These are phyloP conservation scores for Tetrapyrgos nigripes DNA, from an alignment of 1,284 basidiomycete species.

Conservation along the genomic window DNA sequence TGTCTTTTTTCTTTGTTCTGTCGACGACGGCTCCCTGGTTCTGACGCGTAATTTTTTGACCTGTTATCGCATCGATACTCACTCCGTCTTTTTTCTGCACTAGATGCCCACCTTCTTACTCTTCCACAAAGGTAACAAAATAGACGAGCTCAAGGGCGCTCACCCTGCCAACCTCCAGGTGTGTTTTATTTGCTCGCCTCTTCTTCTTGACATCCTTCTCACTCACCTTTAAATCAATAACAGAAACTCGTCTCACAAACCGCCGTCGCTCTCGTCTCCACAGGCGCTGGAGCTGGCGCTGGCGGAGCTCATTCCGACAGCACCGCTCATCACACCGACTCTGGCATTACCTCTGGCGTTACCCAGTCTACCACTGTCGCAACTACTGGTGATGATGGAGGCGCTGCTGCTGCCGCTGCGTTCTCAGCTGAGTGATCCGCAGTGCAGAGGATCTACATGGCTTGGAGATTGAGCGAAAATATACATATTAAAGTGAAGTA, in stretches of 20 bases:
- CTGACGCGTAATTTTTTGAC: neutral
- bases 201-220: neutral
- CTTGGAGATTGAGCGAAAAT: neutral
- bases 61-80: neutral
- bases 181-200: conserved; percentile 4
- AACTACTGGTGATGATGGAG: neutral
- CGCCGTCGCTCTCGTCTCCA: neutral
- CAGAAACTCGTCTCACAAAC: neutral
- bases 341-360: too few relatives aligned
- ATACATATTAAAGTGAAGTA: neutral
- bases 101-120: conserved; percentile 77
- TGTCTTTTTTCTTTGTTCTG: neutral
- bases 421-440: too few relatives aligned
- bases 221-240: neutral
- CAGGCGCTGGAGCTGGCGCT: neutral
- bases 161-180: conserved; percentile 42
- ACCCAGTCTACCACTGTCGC: neutral
- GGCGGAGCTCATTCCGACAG: neutral
- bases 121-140: conserved; percentile 67
- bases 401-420: neutral
- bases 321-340: neutral
- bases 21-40: neutral
- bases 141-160: conserved; percentile 65
- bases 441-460: too few relatives aligned
- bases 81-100: neutral